A percentile compares a stretch with the other conserved stretches of the same genome.
Evolutionary conservation across 2,329 filamentous ascomycete species (phyloP).

Genomic region (Trichoderma simmonsii): DNA sequence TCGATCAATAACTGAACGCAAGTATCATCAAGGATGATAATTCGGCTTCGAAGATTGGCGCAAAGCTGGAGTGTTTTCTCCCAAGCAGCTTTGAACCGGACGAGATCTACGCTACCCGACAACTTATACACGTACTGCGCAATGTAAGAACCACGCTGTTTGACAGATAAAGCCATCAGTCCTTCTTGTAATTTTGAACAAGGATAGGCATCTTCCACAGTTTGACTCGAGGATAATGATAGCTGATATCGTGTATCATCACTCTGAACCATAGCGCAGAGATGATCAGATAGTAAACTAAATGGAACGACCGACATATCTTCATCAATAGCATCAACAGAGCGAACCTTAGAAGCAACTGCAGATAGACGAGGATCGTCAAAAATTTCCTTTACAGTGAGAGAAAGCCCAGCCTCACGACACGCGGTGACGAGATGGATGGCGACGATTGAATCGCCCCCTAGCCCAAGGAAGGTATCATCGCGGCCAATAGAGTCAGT

Average conservation of each 20-base stretch:
- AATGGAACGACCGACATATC: background rate
- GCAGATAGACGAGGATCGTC: slow-evolving; percentile 15
- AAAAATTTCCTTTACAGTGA: slow-evolving; percentile 18
- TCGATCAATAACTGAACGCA: background rate
- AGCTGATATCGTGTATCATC: background rate
- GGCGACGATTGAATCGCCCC: slow-evolving; percentile 36
- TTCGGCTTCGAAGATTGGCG: slow-evolving; percentile 19
- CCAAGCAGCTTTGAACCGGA: slow-evolving; percentile 20
- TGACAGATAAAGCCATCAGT: slow-evolving; percentile 19
- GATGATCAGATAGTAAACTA: background rate
- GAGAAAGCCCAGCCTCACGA: slow-evolving; percentile 4
- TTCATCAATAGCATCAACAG: background rate
- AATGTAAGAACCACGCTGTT: slow-evolving; percentile 19
- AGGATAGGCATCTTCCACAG: slow-evolving; percentile 21
- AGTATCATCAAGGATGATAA: slow-evolving; percentile 12
- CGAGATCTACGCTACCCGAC: background rate
- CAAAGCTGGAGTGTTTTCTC: background rate
- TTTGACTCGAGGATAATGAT: background rate
- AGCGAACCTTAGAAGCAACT: background rate
- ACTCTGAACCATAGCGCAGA: background rate
- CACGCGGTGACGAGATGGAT: slow-evolving; percentile 14
- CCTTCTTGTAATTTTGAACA: slow-evolving; percentile 22
- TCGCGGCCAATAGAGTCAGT: slow-evolving; percentile 16
- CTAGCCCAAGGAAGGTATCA: slow-evolving; percentile 23
- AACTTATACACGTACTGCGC: slow-evolving; percentile 10